Base-by-base conservation (phyloP, 495 filamentous ascomycete genomes). In the Hypoxylon perforatum region DNA sequence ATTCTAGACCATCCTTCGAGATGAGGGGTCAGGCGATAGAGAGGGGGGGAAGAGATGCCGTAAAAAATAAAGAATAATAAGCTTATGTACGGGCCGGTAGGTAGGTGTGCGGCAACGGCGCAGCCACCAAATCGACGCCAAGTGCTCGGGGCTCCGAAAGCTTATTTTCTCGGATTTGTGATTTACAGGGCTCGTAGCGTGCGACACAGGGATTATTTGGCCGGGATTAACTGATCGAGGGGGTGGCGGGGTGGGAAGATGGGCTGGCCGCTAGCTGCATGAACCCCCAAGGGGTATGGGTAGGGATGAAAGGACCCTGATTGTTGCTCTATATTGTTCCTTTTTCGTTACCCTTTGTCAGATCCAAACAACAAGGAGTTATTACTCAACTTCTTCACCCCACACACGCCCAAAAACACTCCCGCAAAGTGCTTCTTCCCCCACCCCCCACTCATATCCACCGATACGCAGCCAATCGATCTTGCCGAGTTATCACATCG, bases 141-240 rank as follows among this genome's bases (percentile, higher is more conserved):
- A 35, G 45, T 52, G 61, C 61, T 64, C 61, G 61, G 61, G 45
- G 3, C 19, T 64, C 61, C 61, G 61, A 64, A 64, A 64, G 61
- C 61, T 64, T 64, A 57, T 64, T 64, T 64, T 51, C 38, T 65
- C 50, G 58, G 49, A 61, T 53, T 61, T 54, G 52, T 21, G 39
- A 45, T 38, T 15, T 18, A 15, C 36, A n/a, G 51, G 21, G 22
- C 9, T 1, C 7, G 30, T 22, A 36, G 22, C 48, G 48, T n/a
- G 28, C n/a, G 28, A 18, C 9, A 28, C 30, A 38, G 25, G 28
- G 48, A 10, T 49, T 3, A 28, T 12, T 3, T 15, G 44, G 23
- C 19, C 12, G 36, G 36, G 36, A 14, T 39, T 39, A 5, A 11
- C 11, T 8, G 36, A 14, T n/a, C n/a, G n/a, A n/a, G n/a, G n/a